Evolutionary conservation across 352 stramenopile genomes (phyloP).

Genomic region (Phytopythium sindhum): DNA sequence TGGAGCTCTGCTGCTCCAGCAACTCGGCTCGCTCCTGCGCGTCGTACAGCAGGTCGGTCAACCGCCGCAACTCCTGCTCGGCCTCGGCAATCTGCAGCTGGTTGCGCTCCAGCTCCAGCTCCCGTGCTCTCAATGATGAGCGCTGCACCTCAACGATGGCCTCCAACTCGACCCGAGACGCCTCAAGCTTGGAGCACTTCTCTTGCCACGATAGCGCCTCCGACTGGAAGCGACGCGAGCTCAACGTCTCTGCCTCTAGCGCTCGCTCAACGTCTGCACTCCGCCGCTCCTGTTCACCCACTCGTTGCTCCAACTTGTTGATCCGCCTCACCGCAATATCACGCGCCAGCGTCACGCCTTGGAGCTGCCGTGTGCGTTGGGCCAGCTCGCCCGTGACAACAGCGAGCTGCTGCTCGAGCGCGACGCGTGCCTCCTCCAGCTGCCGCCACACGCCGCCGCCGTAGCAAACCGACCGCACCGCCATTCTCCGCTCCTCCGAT

Average conservation of each 20-base stretch:
- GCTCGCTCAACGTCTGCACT: not conserved
- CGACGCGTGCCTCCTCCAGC: constrained; percentile 20
- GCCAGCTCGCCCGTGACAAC: not conserved
- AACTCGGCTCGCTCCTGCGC: constrained; percentile 13
- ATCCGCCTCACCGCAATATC: not conserved
- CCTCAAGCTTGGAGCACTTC: not conserved
- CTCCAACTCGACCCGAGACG: not conserved
- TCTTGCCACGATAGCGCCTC: not conserved
- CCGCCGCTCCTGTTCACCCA: not conserved
- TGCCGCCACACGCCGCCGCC: constrained; percentile 30
- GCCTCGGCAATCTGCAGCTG: constrained; percentile 3
- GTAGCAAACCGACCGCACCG: constrained; percentile 23
- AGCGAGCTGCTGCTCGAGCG: constrained; percentile 10
- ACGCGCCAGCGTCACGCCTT: not conserved
- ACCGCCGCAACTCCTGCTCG: constrained; percentile 5
- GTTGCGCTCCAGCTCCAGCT: not conserved
- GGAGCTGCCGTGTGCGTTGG: not conserved
- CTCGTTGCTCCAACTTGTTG: constrained; percentile 5
- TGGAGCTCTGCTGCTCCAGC: not conserved
- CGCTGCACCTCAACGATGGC: not conserved
- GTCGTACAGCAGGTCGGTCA: constrained; percentile 19
- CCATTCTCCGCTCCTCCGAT: constrained; percentile 5
- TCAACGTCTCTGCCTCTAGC: not conserved
- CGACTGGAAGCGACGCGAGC: not conserved
- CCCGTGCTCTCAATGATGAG: not conserved